Evolutionary conservation across 2,329 filamentous ascomycete genomes (phyloP).

Genomic region (Fusarium armeniacum): DNA sequence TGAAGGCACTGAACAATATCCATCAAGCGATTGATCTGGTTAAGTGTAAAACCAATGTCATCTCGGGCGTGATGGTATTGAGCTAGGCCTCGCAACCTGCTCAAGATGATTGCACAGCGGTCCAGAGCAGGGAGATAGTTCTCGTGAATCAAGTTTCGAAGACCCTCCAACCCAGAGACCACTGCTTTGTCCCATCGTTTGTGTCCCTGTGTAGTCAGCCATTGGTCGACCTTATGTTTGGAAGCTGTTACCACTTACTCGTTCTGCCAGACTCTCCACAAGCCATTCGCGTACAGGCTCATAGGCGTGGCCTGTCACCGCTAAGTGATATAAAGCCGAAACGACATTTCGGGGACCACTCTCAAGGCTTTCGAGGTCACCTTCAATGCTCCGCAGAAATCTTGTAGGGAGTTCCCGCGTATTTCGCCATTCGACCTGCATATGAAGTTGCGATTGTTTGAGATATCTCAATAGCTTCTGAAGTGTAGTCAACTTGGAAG

Average conservation of each 20-base stretch:
- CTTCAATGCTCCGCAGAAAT: conserved; percentile 83
- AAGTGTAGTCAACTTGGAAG: conserved; percentile 87
- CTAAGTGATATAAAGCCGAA: conserved; percentile 84
- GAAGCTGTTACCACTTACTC: conserved; percentile 64
- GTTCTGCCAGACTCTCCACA: conserved; percentile 83
- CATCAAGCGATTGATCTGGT: conserved; percentile 73
- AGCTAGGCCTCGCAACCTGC: conserved; percentile 85
- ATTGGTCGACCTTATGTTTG: conserved; percentile 40
- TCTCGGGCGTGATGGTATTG: conserved; percentile 79
- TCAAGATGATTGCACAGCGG: conserved; percentile 83
- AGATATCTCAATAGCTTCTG: conserved; percentile 91
- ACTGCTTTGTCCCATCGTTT: conserved; percentile 96
- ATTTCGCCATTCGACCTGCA: conserved; percentile 85
- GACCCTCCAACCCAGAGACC: conserved; percentile 79
- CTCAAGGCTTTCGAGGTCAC: conserved; percentile 74
- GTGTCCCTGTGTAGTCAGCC: conserved; percentile 72
- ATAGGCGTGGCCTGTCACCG: conserved; percentile 85
- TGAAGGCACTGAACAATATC: conserved; percentile 82
- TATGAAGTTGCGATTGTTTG: conserved; percentile 82
- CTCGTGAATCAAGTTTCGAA: conserved; percentile 84
- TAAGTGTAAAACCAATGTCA: conserved; percentile 74
- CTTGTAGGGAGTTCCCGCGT: conserved; percentile 81
- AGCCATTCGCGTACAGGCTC: conserved; percentile 87
- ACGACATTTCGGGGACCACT: conserved; percentile 74
- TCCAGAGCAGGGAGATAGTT: conserved; percentile 91